phyloP scores from a whole-genome alignment of 148 eudicot species.

The Talinum fruticosum region DNA sequence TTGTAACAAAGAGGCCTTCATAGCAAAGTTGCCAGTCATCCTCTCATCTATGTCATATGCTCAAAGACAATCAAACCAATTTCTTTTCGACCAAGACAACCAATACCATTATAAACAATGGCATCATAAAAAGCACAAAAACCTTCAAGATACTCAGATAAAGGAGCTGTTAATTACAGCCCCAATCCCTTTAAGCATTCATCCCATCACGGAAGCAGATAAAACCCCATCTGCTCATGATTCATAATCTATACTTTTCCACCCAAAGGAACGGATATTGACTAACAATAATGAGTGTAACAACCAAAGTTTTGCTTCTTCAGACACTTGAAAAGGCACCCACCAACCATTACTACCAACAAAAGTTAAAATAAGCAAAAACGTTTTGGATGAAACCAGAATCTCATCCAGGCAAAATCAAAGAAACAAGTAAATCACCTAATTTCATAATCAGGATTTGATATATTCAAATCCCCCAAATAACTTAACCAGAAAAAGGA shows the following conservation, averaged over 20 bases:
- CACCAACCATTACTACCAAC: background rate
- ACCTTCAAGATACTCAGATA: background rate
- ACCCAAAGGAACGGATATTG: too few relatives aligned
- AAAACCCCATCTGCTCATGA: background rate
- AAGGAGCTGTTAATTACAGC: background rate
- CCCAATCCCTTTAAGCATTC: background rate
- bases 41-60: background rate
- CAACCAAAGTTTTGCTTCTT: too few relatives aligned
- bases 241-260: too few relatives aligned
- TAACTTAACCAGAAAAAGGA: background rate
- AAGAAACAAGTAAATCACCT: background rate
- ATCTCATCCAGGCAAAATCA: background rate
- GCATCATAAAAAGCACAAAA: background rate
- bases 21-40: background rate
- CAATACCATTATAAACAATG: background rate
- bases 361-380: too few relatives aligned
- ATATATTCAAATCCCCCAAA: background rate
- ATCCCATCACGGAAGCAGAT: background rate
- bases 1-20: background rate
- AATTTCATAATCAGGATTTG: conserved; percentile 7
- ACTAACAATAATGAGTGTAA: too few relatives aligned
- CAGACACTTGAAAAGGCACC: too few relatives aligned
- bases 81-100: background rate
- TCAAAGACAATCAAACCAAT: background rate
- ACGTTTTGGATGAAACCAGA: background rate